These are phyloP conservation scores for Verticillium zaregamsianum DNA, from an alignment of 2,329 filamentous ascomycete genomes.

Conservation along the genomic window DNA sequence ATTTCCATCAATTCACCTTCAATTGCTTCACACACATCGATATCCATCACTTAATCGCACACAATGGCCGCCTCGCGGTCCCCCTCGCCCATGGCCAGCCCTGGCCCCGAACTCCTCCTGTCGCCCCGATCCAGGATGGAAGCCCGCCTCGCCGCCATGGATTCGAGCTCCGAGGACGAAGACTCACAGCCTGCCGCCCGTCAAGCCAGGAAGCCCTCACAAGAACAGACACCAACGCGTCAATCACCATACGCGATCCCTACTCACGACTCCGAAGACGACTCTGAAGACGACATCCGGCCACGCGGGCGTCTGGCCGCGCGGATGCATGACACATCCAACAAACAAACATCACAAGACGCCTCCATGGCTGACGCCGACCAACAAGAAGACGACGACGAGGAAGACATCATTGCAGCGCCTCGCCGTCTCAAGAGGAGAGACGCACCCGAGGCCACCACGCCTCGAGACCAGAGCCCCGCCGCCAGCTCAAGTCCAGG, in stretches of 20 bases:
- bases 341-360: slow-evolving; percentile 20
- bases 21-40: background rate
- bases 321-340: slow-evolving; percentile 47
- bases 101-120: slow-evolving; percentile 37
- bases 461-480: slow-evolving; percentile 25
- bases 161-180: slow-evolving; percentile 46
- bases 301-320: slow-evolving; percentile 63
- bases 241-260: background rate
- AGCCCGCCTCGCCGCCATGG: slow-evolving; percentile 47
- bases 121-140: slow-evolving; percentile 53
- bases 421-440: slow-evolving; percentile 35
- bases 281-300: slow-evolving; percentile 29
- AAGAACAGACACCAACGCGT: background rate
- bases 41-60: background rate
- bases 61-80: slow-evolving; percentile 46
- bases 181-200: slow-evolving; percentile 1
- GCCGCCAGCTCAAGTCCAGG: slow-evolving; percentile 31
- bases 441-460: slow-evolving; percentile 26
- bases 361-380: slow-evolving; percentile 24
- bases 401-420: slow-evolving; percentile 28
- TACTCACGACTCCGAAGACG: background rate
- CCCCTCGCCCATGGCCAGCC: slow-evolving; percentile 38
- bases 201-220: background rate
- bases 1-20: background rate
- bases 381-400: slow-evolving; percentile 32